Evolutionary conservation across 352 stramenopile species (phyloP), one percentile per base, ranked within the genome.

Genomic region (Phytopythium kandeliae): DNA sequence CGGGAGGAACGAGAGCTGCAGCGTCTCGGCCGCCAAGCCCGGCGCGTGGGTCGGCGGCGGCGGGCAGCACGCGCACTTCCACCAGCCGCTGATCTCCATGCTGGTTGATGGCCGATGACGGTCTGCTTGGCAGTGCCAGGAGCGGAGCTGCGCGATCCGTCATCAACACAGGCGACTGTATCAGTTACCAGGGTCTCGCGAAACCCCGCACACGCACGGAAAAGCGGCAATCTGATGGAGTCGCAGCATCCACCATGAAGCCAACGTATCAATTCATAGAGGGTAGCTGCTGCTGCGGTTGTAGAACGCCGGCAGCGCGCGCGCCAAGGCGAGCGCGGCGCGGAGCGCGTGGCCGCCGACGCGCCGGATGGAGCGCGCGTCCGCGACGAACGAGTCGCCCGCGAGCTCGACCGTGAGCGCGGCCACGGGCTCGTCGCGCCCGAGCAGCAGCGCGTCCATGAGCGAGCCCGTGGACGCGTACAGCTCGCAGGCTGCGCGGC

Each of bases 331-430:
- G 15, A 59, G 21, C 15, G 63, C 44, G 4, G 55, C 63, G 15
- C 59, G 38, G 36, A 67, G 58, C 21, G 63, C 50, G 48, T 71
- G 54, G 1, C n/a, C n/a, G 13, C 60, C 60, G 35, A 53, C 46
- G 6, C 50, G 31, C 5, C 50, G 55, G 26, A 67, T 67, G 28
- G 52, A 31, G 36, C 51, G 54, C 41, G 48, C 54, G 50, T 60
- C 55, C 3, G 41, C 31, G 22, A 63, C 51, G 50, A 71, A 71
- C 36, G 57, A 19, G 25, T 54, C 43, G 31, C 63, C 63, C 17
- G 60, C 55, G 22, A 68, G 60, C 51, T 71, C 63, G 21, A 71
- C 51, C 8, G 51, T 58, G 3, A 71, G 47, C 31, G 59, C 49
- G 31, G 59, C 59, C 21, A n/a, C 10, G 19, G 8, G 44, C 16